phyloP scores from a whole-genome alignment of 2,329 filamentous ascomycete genomes.

The Colletotrichum sp. region DNA sequence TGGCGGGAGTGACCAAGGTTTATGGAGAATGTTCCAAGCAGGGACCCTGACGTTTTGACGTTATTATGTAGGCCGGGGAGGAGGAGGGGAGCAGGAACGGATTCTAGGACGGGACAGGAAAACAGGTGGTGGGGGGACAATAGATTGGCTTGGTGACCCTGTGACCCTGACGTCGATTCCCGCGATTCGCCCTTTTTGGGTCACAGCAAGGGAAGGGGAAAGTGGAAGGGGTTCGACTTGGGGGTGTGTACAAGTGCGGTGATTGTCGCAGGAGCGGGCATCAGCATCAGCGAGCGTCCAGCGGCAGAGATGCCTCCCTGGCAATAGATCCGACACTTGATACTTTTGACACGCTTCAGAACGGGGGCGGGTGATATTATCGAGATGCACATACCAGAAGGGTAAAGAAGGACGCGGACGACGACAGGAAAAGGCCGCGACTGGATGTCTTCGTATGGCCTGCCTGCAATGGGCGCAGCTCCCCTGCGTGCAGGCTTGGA shows the following conservation, averaged over 20 bases:
- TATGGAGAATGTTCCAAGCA: slow-evolving; percentile 1
- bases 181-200: slow-evolving; percentile 22
- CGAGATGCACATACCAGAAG: slow-evolving; percentile 19
- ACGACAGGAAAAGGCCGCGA: background rate
- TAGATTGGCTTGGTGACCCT: slow-evolving; percentile 20
- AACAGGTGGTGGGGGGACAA: slow-evolving; percentile 22
- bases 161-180: slow-evolving; percentile 22
- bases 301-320: background rate
- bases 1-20: background rate
- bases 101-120: slow-evolving; percentile 2
- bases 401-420: background rate
- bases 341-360: background rate
- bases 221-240: slow-evolving; percentile 6
- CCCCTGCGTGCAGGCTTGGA: background rate
- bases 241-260: slow-evolving; percentile 6
- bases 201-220: slow-evolving; percentile 17
- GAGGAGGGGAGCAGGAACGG: slow-evolving; percentile 4
- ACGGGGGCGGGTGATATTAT: slow-evolving; percentile 1
- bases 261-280: slow-evolving; percentile 4
- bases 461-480: slow-evolving; percentile 2
- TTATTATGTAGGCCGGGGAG: slow-evolving; percentile 12
- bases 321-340: background rate
- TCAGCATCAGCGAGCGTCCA: background rate
- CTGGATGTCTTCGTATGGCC: background rate
- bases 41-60: slow-evolving; percentile 11